Evolutionary conservation across 2,329 filamentous ascomycete species (phyloP).

Genomic region (Colletotrichum horii): DNA sequence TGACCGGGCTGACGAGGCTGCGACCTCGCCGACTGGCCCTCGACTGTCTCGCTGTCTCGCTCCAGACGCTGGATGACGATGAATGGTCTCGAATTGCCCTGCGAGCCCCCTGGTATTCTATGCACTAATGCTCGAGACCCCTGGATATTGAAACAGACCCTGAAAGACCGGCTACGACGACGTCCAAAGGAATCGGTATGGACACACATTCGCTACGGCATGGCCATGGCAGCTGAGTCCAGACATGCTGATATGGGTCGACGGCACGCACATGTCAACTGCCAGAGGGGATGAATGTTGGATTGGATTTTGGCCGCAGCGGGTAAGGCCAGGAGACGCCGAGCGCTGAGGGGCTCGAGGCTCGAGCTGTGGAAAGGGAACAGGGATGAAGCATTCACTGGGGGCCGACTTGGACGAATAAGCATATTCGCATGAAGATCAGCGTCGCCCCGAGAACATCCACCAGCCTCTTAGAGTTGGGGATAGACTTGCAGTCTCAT

Average conservation of each 20-base stretch:
- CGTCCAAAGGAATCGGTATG: background rate
- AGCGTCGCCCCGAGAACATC: background rate
- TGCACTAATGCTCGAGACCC: background rate
- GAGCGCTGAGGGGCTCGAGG: background rate
- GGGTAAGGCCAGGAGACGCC: background rate
- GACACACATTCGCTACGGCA: background rate
- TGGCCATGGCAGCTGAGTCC: background rate
- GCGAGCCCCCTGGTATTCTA: background rate
- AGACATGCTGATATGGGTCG: background rate
- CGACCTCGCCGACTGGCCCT: background rate
- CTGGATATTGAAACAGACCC: background rate
- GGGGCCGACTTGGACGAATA: conserved; percentile 1
- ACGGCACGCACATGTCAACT: background rate
- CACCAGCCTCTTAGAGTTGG: background rate
- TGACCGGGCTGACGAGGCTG: background rate
- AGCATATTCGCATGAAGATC: background rate
- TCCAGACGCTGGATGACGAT: background rate
- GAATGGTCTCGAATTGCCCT: background rate
- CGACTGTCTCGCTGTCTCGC: background rate
- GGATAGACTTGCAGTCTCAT: background rate
- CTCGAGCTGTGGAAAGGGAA: background rate
- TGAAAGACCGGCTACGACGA: background rate
- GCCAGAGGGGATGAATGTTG: background rate
- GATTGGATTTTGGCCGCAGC: background rate
- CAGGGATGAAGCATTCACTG: background rate